Evolutionary conservation across 768 basidiomycete genomes (phyloP).

Genomic region (Suillus americanus): DNA sequence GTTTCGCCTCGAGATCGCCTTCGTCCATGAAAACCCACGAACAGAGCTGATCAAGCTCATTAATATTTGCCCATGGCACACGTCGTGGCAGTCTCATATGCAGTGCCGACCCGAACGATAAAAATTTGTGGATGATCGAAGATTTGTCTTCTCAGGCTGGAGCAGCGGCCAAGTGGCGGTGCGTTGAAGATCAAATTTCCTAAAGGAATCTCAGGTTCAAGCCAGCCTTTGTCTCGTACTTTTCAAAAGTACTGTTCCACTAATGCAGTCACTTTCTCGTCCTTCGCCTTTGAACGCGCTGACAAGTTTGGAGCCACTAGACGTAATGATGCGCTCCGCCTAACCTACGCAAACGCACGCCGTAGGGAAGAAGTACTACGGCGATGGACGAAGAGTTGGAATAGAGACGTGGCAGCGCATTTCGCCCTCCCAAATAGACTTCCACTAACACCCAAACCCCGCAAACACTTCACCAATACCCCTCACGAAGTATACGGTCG

Average conservation of each 20-base stretch:
- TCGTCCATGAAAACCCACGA: slow-evolving; percentile 73
- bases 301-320: not conserved
- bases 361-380: not conserved
- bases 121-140: not conserved
- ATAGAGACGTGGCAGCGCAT: not conserved
- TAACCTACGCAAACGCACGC: not conserved
- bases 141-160: not conserved
- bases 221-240: too few species aligned
- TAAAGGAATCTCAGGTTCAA: too few species aligned
- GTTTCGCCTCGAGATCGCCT: slow-evolving; percentile 53
- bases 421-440: too few species aligned
- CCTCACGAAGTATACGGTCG: not conserved
- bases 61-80: slow-evolving; percentile 71
- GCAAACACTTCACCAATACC: too few species aligned
- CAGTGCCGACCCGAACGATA: not conserved
- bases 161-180: not conserved
- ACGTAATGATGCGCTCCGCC: not conserved
- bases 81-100: slow-evolving; percentile 74
- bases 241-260: too few species aligned
- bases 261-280: too few species aligned
- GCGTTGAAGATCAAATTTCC: not conserved
- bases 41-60: slow-evolving; percentile 75
- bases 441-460: too few species aligned
- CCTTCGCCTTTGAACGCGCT: slow-evolving; percentile 25
- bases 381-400: not conserved